A percentile compares a stretch with the other conserved stretches of the same genome.
phyloP scores from a whole-genome alignment of 208 protist species.

The Acanthamoeba comandoni region DNA sequence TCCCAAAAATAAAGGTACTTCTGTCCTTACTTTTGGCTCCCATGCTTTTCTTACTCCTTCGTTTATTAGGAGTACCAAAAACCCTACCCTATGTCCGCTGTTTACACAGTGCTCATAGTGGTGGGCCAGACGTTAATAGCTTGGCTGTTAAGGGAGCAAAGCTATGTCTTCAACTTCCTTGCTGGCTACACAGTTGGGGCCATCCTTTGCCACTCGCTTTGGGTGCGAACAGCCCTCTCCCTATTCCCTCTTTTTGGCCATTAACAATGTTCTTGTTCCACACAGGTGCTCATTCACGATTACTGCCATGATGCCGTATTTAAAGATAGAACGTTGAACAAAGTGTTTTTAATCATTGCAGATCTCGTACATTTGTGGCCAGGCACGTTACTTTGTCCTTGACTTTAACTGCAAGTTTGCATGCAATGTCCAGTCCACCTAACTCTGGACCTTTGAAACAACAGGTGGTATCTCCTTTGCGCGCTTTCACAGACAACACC shows the following conservation, averaged over 20 bases:
- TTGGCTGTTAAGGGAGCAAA: neutral
- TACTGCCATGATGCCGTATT: constrained; percentile 69
- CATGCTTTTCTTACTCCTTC: too few relatives aligned
- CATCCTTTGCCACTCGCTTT: constrained; percentile 57
- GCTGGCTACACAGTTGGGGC: constrained; percentile 13
- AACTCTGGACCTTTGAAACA: too few relatives aligned
- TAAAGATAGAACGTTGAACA: constrained; percentile 34
- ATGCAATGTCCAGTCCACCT: too few relatives aligned
- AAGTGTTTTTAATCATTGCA: constrained; percentile 58
- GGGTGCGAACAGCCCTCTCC: too few relatives aligned
- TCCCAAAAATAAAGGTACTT: neutral
- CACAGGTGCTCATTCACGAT: constrained; percentile 78
- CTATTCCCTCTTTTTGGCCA: too few relatives aligned
- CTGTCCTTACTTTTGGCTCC: too few relatives aligned
- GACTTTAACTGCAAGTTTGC: too few relatives aligned
- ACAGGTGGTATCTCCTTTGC: constrained; percentile 66
- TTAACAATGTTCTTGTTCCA: too few relatives aligned
- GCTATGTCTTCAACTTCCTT: neutral
- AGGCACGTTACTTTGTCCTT: too few relatives aligned
- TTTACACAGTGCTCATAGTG: neutral
- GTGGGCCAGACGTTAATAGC: neutral
- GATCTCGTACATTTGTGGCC: constrained; percentile 57
- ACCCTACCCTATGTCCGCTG: neutral
- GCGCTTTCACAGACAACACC: constrained; percentile 72
- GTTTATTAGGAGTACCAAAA: too few relatives aligned